These are phyloP conservation scores for Kodamaea laetipori DNA, from an alignment of 805 yeast genomes.

Conservation along the genomic window DNA sequence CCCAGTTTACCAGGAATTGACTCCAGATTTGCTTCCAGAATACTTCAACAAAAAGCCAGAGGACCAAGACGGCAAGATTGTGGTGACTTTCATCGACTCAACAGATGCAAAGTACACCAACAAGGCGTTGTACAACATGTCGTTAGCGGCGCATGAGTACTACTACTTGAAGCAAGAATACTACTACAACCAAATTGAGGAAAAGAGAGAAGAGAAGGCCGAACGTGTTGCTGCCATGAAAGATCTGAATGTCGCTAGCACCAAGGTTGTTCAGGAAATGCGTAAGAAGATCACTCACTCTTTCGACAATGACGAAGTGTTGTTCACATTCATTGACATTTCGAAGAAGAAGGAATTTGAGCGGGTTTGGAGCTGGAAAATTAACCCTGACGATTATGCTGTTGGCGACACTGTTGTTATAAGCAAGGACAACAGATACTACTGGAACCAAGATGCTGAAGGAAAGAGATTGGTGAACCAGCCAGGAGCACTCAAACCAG, in stretches of 20 bases:
- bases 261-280: constrained; percentile 49
- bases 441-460: constrained; percentile 33
- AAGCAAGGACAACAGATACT: constrained; percentile 41
- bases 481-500: constrained; percentile 34
- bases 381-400: constrained; percentile 32
- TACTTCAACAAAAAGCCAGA: constrained; percentile 35
- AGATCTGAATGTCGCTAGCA: constrained; percentile 43
- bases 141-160: constrained; percentile 52
- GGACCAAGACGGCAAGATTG: constrained; percentile 45
- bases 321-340: constrained; percentile 55
- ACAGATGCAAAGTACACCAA: constrained; percentile 34
- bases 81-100: constrained; percentile 51
- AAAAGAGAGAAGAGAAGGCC: constrained; percentile 39
- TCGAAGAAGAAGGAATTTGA: constrained; percentile 35
- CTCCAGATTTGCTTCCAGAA: constrained; percentile 34
- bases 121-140: constrained; percentile 38
- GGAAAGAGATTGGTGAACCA: constrained; percentile 41
- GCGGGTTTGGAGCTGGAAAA: constrained; percentile 38
- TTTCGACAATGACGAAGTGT: constrained; percentile 43
- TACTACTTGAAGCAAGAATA: constrained; percentile 45
- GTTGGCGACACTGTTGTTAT: constrained; percentile 62
- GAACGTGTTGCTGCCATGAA: constrained; percentile 47
- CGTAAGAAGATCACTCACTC: constrained; percentile 51
- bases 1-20: constrained; percentile 58
- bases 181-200: constrained; percentile 35